Evolutionary conservation across 495 filamentous ascomycete species (phyloP).

Genomic region (Rostrohypoxylon terebratum): DNA sequence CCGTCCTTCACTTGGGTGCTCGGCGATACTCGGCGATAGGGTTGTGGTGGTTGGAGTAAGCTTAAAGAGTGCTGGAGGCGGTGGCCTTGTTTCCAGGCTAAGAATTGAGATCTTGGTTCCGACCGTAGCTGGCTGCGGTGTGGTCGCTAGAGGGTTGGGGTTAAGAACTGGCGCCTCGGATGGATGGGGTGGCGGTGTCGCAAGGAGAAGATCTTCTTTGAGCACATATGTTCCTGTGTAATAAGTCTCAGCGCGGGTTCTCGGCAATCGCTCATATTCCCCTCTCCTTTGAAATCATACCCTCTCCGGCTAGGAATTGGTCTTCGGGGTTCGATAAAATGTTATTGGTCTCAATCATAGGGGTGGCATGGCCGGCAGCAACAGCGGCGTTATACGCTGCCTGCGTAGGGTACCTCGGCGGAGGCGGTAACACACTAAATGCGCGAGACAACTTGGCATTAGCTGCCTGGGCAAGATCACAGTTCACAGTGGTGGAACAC

Average conservation of each 20-base stretch:
- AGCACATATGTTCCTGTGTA: constrained; percentile 83
- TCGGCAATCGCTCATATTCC: background rate
- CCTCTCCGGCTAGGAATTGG: constrained; percentile 92
- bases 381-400: constrained; percentile 73
- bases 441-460: constrained; percentile 22
- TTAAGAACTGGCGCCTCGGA: constrained; percentile 88
- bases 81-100: constrained; percentile 70
- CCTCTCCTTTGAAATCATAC: constrained; percentile 56
- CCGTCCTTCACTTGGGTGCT: constrained; percentile 69
- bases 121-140: constrained; percentile 78
- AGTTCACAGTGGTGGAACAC: constrained; percentile 17
- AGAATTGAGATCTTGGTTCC: constrained; percentile 89
- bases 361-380: constrained; percentile 70
- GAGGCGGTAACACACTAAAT: constrained; percentile 81
- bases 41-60: constrained; percentile 49
- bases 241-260: constrained; percentile 23
- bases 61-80: constrained; percentile 67
- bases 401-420: constrained; percentile 81
- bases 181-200: constrained; percentile 94
- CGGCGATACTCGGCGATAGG: constrained; percentile 66
- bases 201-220: constrained; percentile 88
- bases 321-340: constrained; percentile 80
- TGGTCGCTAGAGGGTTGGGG: constrained; percentile 89
- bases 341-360: constrained; percentile 93
- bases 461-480: constrained; percentile 14